Base-by-base conservation (phyloP, 768 basidiomycete species). In the Sarcodon aspratus region DNA sequence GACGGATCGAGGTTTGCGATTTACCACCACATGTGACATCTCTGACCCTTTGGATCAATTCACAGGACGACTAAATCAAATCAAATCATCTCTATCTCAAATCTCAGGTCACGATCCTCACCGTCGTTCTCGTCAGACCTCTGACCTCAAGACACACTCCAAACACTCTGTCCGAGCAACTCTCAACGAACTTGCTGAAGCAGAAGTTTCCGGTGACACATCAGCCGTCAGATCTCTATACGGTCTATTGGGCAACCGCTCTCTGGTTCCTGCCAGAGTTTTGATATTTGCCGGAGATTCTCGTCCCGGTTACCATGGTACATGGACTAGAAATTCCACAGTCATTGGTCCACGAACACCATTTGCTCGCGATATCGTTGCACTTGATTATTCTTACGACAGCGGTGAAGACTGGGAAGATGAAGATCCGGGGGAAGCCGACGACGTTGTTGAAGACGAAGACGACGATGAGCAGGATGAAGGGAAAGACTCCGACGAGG, bases 351-450 rank as follows among this genome's bases (percentile, higher is more conserved):
- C 93, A 1, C 80, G 96, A 12, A 78, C 74, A 13, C 94, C 96
- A 1, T 84, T 95, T 52, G 79, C 74, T 2, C 77, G 78, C 54
- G 96, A 99, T 57, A 70, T 78, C 9, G 68, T 83, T 1, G 73
- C 77, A 10, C 74, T 88, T 48, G 92, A 98, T 64, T 99, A 98
- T 62, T 76, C 77, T 5, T 90, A 94, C 59, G 94, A 99, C 66
- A 93, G 89, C 46, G 95, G 90, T 11, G 91, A 83, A 56, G 96
- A 98, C 56, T 98, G 96, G 96, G 90, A 91, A 53, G 87, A 85
- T 50, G 92, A 93, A 60, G 80, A 81, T 17, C 73, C 70, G 10
- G 77, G 74, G 3, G 89, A 82, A 18, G 87, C 79, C 9, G 89
- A 83, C 45, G 87, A 88, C 45, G 84, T 87, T 48, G 76, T 83